Evolutionary conservation across 257 asterid species (phyloP).

Genomic region (Nicotiana obtusifolia): DNA sequence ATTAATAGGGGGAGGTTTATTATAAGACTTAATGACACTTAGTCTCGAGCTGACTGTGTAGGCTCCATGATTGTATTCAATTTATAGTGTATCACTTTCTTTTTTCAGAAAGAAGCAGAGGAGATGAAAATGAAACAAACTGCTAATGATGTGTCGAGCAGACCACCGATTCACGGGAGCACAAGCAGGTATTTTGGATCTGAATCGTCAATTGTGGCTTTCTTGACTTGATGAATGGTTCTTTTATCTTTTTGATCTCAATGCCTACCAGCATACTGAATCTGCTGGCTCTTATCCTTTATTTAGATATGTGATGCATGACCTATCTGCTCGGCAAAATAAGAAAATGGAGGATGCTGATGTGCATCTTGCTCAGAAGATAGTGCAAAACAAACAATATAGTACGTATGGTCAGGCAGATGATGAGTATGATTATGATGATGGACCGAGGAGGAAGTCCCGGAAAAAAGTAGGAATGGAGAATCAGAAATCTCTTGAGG

Average conservation of each 20-base stretch:
- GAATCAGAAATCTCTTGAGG: constrained; percentile 38
- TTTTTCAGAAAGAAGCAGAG: constrained; percentile 66
- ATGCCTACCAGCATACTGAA: not conserved
- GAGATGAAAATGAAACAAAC: constrained; percentile 34
- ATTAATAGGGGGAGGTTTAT: not conserved
- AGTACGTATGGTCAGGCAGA: constrained; percentile 62
- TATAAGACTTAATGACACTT: not conserved
- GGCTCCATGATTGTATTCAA: not conserved
- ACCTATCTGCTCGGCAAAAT: constrained; percentile 55
- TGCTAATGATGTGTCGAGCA: constrained; percentile 30
- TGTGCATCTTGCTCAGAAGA: constrained; percentile 73
- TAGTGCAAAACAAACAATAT: constrained; percentile 54
- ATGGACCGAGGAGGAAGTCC: constrained; percentile 57
- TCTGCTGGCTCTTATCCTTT: not conserved
- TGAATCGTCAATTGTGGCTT: not conserved
- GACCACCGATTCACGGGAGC: constrained; percentile 52
- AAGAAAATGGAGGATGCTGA: constrained; percentile 79
- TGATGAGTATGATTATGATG: constrained; percentile 93
- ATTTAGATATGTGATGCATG: constrained; percentile 60
- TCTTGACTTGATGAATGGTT: not conserved
- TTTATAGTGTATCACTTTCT: constrained; percentile 11
- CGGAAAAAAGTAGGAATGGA: constrained; percentile 52
- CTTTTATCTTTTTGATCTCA: not conserved
- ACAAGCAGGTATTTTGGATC: constrained; percentile 54
- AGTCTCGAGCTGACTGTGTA: not conserved